A percentile compares a stretch with the other conserved stretches of the same genome.
Evolutionary conservation across 2,329 filamentous ascomycete genomes (phyloP).

Genomic region (Plectosphaerella plurivora): DNA sequence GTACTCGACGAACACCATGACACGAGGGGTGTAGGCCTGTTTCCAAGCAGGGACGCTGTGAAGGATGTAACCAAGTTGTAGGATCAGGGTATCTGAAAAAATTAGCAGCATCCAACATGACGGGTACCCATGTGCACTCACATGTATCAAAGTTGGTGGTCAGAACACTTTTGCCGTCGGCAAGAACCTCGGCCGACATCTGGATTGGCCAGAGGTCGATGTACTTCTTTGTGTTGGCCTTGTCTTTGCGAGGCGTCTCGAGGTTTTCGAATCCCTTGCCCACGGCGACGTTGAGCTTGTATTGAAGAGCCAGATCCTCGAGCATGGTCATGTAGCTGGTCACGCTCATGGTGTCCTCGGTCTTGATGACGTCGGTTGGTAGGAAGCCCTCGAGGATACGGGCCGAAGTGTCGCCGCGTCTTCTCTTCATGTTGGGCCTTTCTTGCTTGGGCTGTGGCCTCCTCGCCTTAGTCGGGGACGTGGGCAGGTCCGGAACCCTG

Average conservation of each 20-base stretch:
- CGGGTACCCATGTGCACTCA: slow-evolving; percentile 28
- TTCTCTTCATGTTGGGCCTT: slow-evolving; percentile 24
- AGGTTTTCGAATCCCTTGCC: slow-evolving; percentile 76
- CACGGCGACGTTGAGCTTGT: slow-evolving; percentile 80
- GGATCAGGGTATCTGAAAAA: slow-evolving; percentile 63
- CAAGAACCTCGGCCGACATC: slow-evolving; percentile 79
- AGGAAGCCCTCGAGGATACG: slow-evolving; percentile 53
- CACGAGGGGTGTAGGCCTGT: slow-evolving; percentile 65
- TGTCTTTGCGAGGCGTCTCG: slow-evolving; percentile 62
- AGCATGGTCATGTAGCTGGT: slow-evolving; percentile 77
- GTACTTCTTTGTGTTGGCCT: slow-evolving; percentile 63
- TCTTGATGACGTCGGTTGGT: slow-evolving; percentile 66
- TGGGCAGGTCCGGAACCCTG: slow-evolving; percentile 47
- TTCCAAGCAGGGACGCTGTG: slow-evolving; percentile 80
- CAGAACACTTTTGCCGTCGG: slow-evolving; percentile 62
- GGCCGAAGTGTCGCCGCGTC: slow-evolving; percentile 50
- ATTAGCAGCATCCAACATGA: not conserved
- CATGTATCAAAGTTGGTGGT: slow-evolving; percentile 93
- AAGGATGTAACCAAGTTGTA: slow-evolving; percentile 81
- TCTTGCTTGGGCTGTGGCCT: slow-evolving; percentile 13
- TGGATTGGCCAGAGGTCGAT: slow-evolving; percentile 92
- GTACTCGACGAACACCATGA: slow-evolving; percentile 86
- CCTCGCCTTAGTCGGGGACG: slow-evolving; percentile 21
- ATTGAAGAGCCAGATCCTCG: slow-evolving; percentile 72
- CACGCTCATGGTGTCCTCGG: slow-evolving; percentile 63